Evolutionary conservation across 2,329 filamentous ascomycete species (phyloP), one percentile per base, ranked within the genome.

Genomic region (Lachnellula willkommii): DNA sequence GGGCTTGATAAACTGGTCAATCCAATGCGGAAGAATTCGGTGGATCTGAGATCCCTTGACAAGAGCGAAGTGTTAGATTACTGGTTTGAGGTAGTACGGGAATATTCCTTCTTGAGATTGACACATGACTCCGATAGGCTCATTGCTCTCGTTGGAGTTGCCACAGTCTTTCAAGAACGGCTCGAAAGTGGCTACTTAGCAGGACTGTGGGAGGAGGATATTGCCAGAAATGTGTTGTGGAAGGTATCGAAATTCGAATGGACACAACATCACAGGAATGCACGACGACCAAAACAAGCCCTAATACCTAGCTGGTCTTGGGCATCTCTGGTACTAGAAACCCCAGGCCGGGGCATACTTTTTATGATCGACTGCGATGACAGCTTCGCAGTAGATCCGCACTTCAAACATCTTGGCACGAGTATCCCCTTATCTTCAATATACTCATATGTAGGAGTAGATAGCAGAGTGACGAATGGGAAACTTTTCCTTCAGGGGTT

Each of bases 81-180:
- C 20, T 60, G 56, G 59, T 26, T 39, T 12, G 50, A 60, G 3
- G 20, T 59, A 5, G 40, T 59, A 7, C 45, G 53, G 17, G 51
- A 56, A 32, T 60, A 54, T 26, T 59, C 59, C 1, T 49, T 35
- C 14, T 45, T 58, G 5, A 37, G 15, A 14, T 40, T 59, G 5
- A 55, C 53, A 9, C 37, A 37, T 8, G 28, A 53, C 2, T 52
- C 40, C 2, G 59, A 60, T 11, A 49, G 53, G 15, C 28, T 60
- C n/a, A 50, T 53, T 42, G 59, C 56, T 4, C 40, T 60, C 4
- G 40, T 39, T 2, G 59, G 59, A 3, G 14, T 60, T 9, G 59
- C 59, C 2, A 50, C 47, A 20, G n/a, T 50, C 14, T 59, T 59
- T 47, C 50, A 50, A 2, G 52, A 42, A 36, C 40, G 4, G 37